These are phyloP conservation scores for Podaxis sp. DNA, from an alignment of 768 basidiomycete genomes.

Conservation along the genomic window DNA sequence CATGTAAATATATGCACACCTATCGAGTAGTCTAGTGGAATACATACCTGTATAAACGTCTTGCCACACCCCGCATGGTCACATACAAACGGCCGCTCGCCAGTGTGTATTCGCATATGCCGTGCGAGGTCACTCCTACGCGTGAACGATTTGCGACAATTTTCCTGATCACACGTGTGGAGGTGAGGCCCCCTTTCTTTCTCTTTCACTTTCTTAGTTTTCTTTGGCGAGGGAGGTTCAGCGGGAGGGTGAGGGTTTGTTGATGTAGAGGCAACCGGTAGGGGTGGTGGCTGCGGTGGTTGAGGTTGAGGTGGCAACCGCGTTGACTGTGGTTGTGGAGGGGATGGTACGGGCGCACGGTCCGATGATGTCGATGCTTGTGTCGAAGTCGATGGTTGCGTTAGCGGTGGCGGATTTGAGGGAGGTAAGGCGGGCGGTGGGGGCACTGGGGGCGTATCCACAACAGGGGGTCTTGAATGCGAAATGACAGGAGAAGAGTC, in stretches of 20 bases:
- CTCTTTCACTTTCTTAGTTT: constrained; percentile 37
- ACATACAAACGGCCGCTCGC: constrained; percentile 84
- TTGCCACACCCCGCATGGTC: constrained; percentile 75
- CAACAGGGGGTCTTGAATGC: constrained; percentile 33
- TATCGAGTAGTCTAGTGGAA: constrained; percentile 6
- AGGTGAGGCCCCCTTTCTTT: constrained; percentile 47
- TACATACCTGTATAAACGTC: constrained; percentile 84
- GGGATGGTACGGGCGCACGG: constrained; percentile 32
- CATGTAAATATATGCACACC: constrained; percentile 15
- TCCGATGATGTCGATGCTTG: constrained; percentile 35
- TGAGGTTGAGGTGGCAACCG: constrained; percentile 20
- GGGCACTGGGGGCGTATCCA: constrained; percentile 24
- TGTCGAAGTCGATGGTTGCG: constrained; percentile 11
- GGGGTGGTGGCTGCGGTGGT: constrained; percentile 35
- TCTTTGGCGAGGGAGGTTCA: constrained; percentile 29
- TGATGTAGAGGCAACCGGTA: constrained; percentile 52
- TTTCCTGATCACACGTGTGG: constrained; percentile 69
- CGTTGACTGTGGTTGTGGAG: constrained; percentile 20
- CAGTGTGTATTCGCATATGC: constrained; percentile 89
- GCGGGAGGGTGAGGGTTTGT: constrained; percentile 24
- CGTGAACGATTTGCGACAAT: constrained; percentile 80
- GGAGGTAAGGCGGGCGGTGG: constrained; percentile 22
- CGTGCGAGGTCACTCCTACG: constrained; percentile 81
- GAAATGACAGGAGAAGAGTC: constrained; percentile 51
- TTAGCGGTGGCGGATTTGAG: background rate